Evolutionary conservation across 129 eudicot genomes (phyloP).

Genomic region (Heracleum sosnowskyi): DNA sequence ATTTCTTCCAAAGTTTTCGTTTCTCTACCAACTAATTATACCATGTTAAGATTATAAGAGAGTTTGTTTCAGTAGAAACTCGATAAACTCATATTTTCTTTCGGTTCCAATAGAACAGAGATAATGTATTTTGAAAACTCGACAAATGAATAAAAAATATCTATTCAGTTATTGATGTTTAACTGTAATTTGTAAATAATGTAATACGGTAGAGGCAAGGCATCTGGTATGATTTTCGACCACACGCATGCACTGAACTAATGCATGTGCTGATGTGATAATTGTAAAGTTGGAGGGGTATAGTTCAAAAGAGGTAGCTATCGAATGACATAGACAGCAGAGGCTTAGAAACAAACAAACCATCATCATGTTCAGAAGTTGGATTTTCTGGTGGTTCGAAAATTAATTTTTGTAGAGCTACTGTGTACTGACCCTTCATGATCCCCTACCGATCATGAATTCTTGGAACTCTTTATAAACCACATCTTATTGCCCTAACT

Average conservation of each 20-base stretch:
- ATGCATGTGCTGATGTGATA: constrained; percentile 6
- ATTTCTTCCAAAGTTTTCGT: not conserved
- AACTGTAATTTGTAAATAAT: too few relatives aligned
- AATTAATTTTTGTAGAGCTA: not conserved
- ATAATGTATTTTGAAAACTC: too few relatives aligned
- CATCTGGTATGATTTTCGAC: constrained; percentile 4
- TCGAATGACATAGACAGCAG: not conserved
- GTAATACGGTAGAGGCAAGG: not conserved
- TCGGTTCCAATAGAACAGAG: too few relatives aligned
- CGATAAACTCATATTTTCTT: too few relatives aligned
- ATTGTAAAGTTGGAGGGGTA: constrained; percentile 1
- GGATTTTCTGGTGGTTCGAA: not conserved
- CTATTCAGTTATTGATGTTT: too few relatives aligned
- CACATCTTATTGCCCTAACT: not conserved
- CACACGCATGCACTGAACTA: not conserved
- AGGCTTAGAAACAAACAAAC: not conserved
- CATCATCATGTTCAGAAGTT: not conserved
- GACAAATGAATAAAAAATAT: too few relatives aligned
- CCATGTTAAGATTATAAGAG: not conserved
- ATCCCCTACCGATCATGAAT: not conserved
- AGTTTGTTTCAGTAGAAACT: too few relatives aligned
- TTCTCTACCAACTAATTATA: not conserved
- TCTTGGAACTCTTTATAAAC: not conserved
- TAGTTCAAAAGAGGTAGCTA: constrained; percentile 3
- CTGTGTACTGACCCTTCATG: not conserved